phyloP scores from a whole-genome alignment of 306 rosid species.

The Pachyrhizus erosus region DNA sequence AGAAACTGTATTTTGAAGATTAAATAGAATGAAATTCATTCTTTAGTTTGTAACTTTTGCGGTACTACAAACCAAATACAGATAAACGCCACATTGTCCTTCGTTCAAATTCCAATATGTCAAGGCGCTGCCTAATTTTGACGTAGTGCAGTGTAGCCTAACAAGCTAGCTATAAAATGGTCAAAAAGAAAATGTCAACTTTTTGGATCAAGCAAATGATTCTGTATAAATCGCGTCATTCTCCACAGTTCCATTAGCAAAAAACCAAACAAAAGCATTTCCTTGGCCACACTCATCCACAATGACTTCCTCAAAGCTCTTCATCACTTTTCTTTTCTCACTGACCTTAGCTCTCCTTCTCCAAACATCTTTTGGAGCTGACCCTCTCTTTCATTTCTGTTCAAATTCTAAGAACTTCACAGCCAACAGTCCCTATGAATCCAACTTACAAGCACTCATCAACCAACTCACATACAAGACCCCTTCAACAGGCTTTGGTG shows the following conservation, averaged over 20 bases:
- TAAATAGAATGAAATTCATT: not conserved
- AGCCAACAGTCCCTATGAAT: constrained; percentile 34
- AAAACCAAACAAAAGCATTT: not conserved
- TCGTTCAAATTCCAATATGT: not conserved
- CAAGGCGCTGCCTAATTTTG: constrained; percentile 29
- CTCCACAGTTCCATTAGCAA: constrained; percentile 9
- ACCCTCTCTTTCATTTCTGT: constrained; percentile 61
- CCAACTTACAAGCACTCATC: constrained; percentile 21
- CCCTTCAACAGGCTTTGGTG: constrained; percentile 41
- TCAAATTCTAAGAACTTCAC: constrained; percentile 57
- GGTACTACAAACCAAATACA: not conserved
- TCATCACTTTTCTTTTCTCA: not conserved
- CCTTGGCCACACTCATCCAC: not conserved
- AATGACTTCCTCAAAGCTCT: constrained; percentile 43
- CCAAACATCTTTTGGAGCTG: constrained; percentile 51
- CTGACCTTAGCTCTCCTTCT: constrained; percentile 36
- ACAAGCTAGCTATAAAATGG: not conserved
- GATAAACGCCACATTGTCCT: not conserved
- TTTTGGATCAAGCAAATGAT: not conserved
- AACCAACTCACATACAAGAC: constrained; percentile 13
- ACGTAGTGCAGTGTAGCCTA: not conserved
- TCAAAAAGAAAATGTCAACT: constrained; percentile 33
- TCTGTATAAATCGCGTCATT: constrained; percentile 29
- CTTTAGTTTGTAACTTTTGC: not conserved
- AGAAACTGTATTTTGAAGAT: not conserved